Evolutionary conservation across 768 basidiomycete genomes (phyloP), one percentile per base, ranked within the genome.

Genomic region (Crucibulum laeve): DNA sequence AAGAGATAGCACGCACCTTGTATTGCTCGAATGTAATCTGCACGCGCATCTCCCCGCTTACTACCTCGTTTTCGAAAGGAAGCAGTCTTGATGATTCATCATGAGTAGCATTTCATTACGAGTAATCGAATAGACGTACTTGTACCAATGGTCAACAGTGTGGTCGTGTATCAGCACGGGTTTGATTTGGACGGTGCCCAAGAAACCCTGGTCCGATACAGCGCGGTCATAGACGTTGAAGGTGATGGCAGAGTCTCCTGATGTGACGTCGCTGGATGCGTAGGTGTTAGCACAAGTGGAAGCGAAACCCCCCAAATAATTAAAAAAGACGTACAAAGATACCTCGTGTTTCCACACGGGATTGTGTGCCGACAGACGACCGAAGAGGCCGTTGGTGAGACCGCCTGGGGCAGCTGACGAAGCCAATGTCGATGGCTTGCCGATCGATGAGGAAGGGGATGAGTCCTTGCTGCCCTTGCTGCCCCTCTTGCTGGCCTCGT

Each of bases 271-370:
- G 74, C 95, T 98, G 62, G 25, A 55, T 40, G 51, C 8, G 18
- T 18, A 18, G 35, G 18, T 36, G 17, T 13, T 36, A 36, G 35
- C 18, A 17, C 8, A 36, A 17, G 28, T 8, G 28, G n/a, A 30
- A 30, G 23, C 18, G 40, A 42, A 19, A 40, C 42, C 33, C n/a
- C 25, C 15, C 15, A 30, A 35, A 25, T 42, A 38, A 25, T 28
- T 32, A 45, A 47, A 21, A 40, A 46, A 47, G 28, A 77, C 94
- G 66, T 65, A 97, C 95, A 99, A 99, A 34, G 90, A 84, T 25
- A 98, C 96, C 62, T 98, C 88, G 62, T 98, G 95, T 68, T 99
- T 99, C 96, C 96, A 99, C 17, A 94, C 84, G 8, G 96, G 95
- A 69, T 92, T 97, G 57, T 90, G 77, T 44, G 89, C 76, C 15